Conservation (phyloP, 306 rosid species). For the Pyrus pyrifolia region DNA sequence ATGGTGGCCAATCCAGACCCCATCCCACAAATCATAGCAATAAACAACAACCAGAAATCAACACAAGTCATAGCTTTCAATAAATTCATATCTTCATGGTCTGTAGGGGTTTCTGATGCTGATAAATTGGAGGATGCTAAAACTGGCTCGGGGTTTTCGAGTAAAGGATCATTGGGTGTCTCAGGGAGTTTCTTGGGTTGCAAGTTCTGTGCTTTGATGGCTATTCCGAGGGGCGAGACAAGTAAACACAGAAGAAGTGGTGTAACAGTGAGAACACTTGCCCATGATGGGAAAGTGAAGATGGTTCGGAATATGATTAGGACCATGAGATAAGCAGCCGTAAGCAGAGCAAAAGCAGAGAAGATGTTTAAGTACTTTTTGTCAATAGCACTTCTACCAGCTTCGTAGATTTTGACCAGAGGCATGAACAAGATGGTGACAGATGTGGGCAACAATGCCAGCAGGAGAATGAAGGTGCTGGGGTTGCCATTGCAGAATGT, state of each 20-base stretch:
- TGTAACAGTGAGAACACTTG: slow-evolving; percentile 19
- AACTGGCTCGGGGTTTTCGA: not conserved
- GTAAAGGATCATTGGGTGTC: not conserved
- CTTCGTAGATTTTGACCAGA: slow-evolving; percentile 55
- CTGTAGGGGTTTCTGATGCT: not conserved
- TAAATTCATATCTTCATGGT: slow-evolving; percentile 34
- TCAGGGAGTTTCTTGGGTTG: slow-evolving; percentile 14
- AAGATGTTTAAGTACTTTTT: slow-evolving; percentile 59
- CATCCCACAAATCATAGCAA: slow-evolving; percentile 71
- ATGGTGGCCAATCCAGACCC: slow-evolving; percentile 74
- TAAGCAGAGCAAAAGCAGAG: slow-evolving; percentile 44
- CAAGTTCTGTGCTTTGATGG: slow-evolving; percentile 46
- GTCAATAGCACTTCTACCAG: slow-evolving; percentile 23
- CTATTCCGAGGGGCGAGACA: slow-evolving; percentile 57
- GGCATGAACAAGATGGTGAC: slow-evolving; percentile 49
- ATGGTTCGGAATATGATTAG: slow-evolving; percentile 46
- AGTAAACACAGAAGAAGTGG: slow-evolving; percentile 46
- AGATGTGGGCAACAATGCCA: slow-evolving; percentile 62
- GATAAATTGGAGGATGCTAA: not conserved
- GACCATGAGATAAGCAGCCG: slow-evolving; percentile 62
- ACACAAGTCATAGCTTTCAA: slow-evolving; percentile 50
- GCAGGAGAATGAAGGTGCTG: slow-evolving; percentile 52
- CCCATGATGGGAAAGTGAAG: slow-evolving; percentile 45
- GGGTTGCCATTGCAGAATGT: slow-evolving; percentile 54
- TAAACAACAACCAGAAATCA: slow-evolving; percentile 76